These are phyloP conservation scores for Sarocladium brachiariae DNA, from an alignment of 2,329 filamentous ascomycete genomes.

Conservation along the genomic window DNA sequence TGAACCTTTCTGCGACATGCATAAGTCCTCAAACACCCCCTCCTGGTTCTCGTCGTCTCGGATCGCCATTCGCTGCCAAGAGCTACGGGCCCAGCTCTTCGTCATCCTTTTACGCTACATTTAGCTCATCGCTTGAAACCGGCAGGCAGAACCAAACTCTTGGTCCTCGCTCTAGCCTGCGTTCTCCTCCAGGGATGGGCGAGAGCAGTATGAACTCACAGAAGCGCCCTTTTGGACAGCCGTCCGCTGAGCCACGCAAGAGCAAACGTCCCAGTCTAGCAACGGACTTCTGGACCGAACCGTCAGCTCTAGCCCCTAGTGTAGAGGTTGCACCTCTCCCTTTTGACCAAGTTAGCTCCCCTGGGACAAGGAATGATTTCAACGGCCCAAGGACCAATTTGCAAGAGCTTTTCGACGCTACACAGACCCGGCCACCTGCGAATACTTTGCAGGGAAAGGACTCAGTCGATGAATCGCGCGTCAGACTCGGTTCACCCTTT, in stretches of 20 bases:
- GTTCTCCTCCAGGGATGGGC: constrained; percentile 46
- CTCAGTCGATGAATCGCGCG: constrained; percentile 30
- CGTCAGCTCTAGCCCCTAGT: constrained; percentile 20
- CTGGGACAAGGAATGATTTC: constrained; percentile 20
- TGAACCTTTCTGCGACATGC: background rate
- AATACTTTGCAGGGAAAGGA: constrained; percentile 11
- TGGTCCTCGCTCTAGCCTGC: constrained; percentile 41
- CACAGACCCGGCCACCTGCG: constrained; percentile 9
- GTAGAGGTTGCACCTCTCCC: background rate
- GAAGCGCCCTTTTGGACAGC: constrained; percentile 46
- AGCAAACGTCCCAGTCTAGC: constrained; percentile 47
- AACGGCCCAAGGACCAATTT: constrained; percentile 36
- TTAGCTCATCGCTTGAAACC: constrained; percentile 24
- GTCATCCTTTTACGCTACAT: constrained; percentile 34
- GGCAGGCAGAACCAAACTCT: constrained; percentile 41
- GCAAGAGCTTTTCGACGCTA: constrained; percentile 32
- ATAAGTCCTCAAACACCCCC: background rate
- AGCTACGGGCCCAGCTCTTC: constrained; percentile 59
- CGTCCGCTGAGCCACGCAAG: constrained; percentile 38
- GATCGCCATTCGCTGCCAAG: constrained; percentile 48
- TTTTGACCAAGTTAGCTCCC: background rate
- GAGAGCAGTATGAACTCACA: constrained; percentile 46
- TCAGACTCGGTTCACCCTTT: constrained; percentile 55
- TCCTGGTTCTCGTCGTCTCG: constrained; percentile 30
- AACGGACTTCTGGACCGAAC: constrained; percentile 47